These are phyloP conservation scores for Boletus pseudo-olivaceus DNA, from an alignment of 768 basidiomycete species.

Conservation along the genomic window DNA sequence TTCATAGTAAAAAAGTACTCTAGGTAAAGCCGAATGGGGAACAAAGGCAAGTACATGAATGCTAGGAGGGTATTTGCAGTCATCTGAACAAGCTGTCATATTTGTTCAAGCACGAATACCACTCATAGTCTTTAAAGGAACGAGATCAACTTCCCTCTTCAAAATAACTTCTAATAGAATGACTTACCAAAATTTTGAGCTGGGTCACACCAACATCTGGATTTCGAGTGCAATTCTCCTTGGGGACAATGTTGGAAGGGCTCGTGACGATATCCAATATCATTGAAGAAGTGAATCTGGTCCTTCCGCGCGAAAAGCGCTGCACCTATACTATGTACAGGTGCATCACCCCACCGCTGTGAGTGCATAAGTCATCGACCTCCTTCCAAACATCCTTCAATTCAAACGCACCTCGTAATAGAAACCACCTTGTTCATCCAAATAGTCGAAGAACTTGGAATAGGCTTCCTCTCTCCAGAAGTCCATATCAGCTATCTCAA, in stretches of 20 bases:
- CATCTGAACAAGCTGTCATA: constrained; percentile 61
- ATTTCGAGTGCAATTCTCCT: constrained; percentile 51
- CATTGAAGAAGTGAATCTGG: constrained; percentile 77
- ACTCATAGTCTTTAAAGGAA: constrained; percentile 57
- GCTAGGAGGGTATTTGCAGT: not conserved
- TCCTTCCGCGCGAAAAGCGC: constrained; percentile 71
- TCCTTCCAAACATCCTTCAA: not conserved
- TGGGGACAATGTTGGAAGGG: constrained; percentile 75
- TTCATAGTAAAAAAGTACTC: not conserved
- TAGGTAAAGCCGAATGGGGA: not conserved
- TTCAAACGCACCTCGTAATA: constrained; percentile 72
- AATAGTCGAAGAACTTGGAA: constrained; percentile 73
- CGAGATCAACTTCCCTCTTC: constrained; percentile 1
- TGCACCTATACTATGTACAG: constrained; percentile 81
- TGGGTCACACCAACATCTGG: constrained; percentile 73
- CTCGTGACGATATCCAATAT: constrained; percentile 83
- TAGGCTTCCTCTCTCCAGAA: constrained; percentile 88
- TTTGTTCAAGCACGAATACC: constrained; percentile 86
- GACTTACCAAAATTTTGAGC: constrained; percentile 62
- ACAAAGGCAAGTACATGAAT: constrained; percentile 2
- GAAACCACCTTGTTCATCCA: constrained; percentile 83
- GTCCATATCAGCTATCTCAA: constrained; percentile 85
- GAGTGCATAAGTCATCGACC: not conserved
- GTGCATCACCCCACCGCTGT: constrained; percentile 83
- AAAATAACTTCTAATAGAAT: not conserved